phyloP scores from a whole-genome alignment of 805 yeast species.

The Maudiozyma serrabonitensis region DNA sequence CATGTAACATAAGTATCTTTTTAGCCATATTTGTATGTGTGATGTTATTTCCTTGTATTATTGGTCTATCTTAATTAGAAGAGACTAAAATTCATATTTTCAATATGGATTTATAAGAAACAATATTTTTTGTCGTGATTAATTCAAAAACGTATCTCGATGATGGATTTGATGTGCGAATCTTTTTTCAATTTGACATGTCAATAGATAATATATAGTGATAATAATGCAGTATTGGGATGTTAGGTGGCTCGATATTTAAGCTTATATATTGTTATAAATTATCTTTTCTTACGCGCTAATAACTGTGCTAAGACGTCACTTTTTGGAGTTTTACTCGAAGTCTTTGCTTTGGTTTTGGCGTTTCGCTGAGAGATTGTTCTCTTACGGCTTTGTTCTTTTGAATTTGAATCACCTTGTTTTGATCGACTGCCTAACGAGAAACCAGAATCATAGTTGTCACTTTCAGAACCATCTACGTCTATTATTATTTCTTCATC shows the following conservation, averaged over 20 bases:
- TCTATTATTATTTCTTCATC: background rate
- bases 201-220: no score
- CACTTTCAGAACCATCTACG: background rate
- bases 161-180: no score
- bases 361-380: background rate
- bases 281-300: slow-evolving; percentile 19
- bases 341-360: slow-evolving; percentile 3
- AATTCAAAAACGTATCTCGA: no score
- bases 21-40: slow-evolving; percentile 13
- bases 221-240: no score
- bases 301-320: slow-evolving; percentile 21
- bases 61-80: no score
- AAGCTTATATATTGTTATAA: no score
- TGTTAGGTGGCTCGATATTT: no score
- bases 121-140: no score
- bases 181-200: no score
- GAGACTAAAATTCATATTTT: no score
- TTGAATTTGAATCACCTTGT: background rate
- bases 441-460: background rate
- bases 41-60: no score
- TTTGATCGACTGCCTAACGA: background rate
- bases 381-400: background rate
- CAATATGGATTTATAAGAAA: no score
- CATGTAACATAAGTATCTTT: slow-evolving; percentile 77
- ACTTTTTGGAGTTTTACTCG: slow-evolving; percentile 25